phyloP scores from a whole-genome alignment of 1,284 basidiomycete genomes.

The Trametes hirsuta region DNA sequence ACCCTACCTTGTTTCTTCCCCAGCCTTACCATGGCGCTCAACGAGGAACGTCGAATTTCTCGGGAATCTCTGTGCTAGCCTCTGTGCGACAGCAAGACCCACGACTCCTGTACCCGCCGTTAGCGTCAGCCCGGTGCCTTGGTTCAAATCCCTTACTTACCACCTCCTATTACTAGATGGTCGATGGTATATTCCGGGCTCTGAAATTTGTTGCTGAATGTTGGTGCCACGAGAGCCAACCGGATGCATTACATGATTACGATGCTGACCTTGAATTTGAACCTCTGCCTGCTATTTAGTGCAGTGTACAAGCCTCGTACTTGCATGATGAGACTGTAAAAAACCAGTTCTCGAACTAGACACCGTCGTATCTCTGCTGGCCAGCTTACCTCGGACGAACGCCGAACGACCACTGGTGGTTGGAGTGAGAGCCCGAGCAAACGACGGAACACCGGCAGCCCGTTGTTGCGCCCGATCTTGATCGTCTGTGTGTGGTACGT shows the following conservation, averaged over 20 bases:
- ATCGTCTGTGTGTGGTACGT: constrained; percentile 3
- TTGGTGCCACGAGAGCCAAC: not conserved
- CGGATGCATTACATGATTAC: no score
- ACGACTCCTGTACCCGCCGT: constrained; percentile 63
- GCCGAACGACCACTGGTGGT: no score
- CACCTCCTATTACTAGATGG: constrained; percentile 92
- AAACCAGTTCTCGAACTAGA: not conserved
- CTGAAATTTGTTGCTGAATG: constrained; percentile 35
- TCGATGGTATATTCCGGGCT: constrained; percentile 81
- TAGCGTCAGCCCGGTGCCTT: not conserved
- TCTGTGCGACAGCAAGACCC: constrained; percentile 86
- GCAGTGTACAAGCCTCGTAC: constrained; percentile 52
- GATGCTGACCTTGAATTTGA: constrained; percentile 58
- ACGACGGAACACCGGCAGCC: not conserved
- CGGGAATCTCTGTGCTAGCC: constrained; percentile 69
- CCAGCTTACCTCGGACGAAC: no score
- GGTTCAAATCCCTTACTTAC: constrained; percentile 39
- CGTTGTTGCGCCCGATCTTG: not conserved
- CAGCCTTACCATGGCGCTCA: constrained; percentile 75
- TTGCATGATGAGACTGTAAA: constrained; percentile 1
- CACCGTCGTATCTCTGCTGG: no score
- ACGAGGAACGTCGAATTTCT: constrained; percentile 82
- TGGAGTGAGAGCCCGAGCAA: not conserved
- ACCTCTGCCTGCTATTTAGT: constrained; percentile 63
- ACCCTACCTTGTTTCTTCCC: constrained; percentile 82